Evolutionary conservation across 2,329 filamentous ascomycete genomes (phyloP).

Genomic region (Cyphellophora attinorum): DNA sequence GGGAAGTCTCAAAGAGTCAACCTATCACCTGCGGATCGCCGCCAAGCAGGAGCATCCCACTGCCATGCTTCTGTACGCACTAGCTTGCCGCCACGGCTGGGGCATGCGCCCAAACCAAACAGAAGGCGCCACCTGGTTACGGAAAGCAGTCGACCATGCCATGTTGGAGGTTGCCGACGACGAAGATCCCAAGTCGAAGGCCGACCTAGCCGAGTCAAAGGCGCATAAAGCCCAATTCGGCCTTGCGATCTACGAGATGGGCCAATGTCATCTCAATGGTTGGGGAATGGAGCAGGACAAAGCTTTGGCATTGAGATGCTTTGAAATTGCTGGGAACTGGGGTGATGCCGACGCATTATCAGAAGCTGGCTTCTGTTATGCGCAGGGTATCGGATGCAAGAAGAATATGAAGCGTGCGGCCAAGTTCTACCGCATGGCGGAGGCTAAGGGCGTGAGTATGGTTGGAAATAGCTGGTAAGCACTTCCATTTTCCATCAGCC

Average conservation of each 20-base stretch:
- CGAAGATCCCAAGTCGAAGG: slow-evolving; percentile 40
- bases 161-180: slow-evolving; percentile 76
- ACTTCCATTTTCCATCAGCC: too few species aligned
- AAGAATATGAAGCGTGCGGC: slow-evolving; percentile 94
- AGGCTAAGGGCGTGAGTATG: slow-evolving; percentile 92
- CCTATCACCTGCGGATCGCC: slow-evolving; percentile 86
- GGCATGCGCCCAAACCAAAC: slow-evolving; percentile 87
- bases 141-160: slow-evolving; percentile 78
- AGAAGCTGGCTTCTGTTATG: slow-evolving; percentile 93
- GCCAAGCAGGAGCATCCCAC: slow-evolving; percentile 79
- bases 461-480: slow-evolving; percentile 93
- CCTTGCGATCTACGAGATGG: slow-evolving; percentile 89
- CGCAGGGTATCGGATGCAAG: slow-evolving; percentile 84
- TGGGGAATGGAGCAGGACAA: slow-evolving; percentile 97
- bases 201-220: slow-evolving; percentile 58
- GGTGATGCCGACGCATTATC: slow-evolving; percentile 89
- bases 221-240: slow-evolving; percentile 88
- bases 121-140: slow-evolving; percentile 85
- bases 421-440: slow-evolving; percentile 79
- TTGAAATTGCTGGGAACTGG: slow-evolving; percentile 93
- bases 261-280: slow-evolving; percentile 94
- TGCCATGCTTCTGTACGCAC: slow-evolving; percentile 89
- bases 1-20: slow-evolving; percentile 82
- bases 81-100: slow-evolving; percentile 95
- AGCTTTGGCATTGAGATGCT: slow-evolving; percentile 75